Conservation (phyloP, 179 eudicot species). For the Actinidia chinensis region DNA sequence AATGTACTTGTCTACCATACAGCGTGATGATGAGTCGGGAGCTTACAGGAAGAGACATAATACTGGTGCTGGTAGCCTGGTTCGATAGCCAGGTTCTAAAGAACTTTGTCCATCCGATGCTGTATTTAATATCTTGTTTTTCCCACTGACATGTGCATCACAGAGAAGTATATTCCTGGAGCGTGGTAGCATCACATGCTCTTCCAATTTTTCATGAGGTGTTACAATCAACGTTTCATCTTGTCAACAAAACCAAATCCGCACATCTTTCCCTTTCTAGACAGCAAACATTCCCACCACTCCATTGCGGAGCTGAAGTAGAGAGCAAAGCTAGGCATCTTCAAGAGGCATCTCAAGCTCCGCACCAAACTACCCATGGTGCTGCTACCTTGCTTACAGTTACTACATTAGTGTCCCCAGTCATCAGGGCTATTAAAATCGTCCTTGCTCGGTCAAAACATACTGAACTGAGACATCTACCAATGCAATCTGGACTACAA, state of each 20-base stretch:
- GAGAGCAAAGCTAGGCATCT: conserved; percentile 22
- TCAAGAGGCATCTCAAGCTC: conserved; percentile 20
- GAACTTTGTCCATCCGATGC: conserved; percentile 7
- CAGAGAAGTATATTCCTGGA: not conserved
- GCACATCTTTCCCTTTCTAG: not conserved
- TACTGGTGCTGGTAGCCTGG: conserved; percentile 3
- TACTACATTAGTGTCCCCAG: conserved; percentile 21
- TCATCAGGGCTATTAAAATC: conserved; percentile 7
- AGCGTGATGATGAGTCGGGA: not conserved
- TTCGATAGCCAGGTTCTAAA: not conserved
- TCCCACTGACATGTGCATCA: not conserved
- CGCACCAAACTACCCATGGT: not conserved
- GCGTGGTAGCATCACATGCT: not conserved
- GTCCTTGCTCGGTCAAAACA: conserved; percentile 6
- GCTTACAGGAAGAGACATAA: conserved; percentile 9
- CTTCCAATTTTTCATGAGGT: not conserved
- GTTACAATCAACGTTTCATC: not conserved
- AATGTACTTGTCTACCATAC: not conserved
- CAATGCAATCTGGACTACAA: not conserved
- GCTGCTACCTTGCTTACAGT: conserved; percentile 12
- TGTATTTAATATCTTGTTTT: not conserved
- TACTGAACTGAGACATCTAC: conserved; percentile 22
- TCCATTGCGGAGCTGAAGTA: conserved; percentile 6
- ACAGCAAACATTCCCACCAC: too few species aligned
- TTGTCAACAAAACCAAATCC: not conserved